Evolutionary conservation across 768 basidiomycete species (phyloP).

Genomic region (Xanthoconium purpureum): DNA sequence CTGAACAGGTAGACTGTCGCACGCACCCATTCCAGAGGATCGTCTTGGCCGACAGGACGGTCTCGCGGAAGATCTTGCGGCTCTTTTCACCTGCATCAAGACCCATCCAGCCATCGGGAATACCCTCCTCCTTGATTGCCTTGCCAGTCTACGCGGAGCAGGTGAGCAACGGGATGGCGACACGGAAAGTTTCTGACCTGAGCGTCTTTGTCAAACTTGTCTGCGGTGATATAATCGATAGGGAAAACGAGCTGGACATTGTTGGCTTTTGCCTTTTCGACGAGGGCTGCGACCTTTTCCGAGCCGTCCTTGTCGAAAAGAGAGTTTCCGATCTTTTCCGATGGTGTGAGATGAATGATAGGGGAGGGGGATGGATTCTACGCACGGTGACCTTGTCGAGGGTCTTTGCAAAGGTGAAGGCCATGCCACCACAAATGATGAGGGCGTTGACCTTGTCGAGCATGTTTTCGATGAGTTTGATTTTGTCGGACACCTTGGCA

Average conservation of each 20-base stretch:
- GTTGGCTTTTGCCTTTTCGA: conserved; percentile 91
- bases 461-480: conserved; percentile 98
- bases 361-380: neutral
- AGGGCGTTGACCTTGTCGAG: conserved; percentile 96
- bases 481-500: conserved; percentile 99
- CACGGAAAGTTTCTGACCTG: conserved; percentile 43
- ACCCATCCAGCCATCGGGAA: conserved; percentile 93
- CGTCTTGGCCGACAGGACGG: conserved; percentile 87
- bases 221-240: conserved; percentile 88
- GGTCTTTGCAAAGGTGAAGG: conserved; percentile 98
- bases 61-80: conserved; percentile 69
- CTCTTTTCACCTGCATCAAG: conserved; percentile 90
- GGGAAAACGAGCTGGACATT: conserved; percentile 95
- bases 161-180: conserved; percentile 2
- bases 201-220: conserved; percentile 94
- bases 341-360: conserved; percentile 1
- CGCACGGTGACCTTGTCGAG: conserved; percentile 72
- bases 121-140: conserved; percentile 82
- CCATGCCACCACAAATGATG: conserved; percentile 98
- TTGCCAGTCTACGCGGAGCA: conserved; percentile 49
- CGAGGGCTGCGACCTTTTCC: conserved; percentile 75
- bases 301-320: conserved; percentile 90
- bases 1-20: neutral
- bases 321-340: conserved; percentile 78
- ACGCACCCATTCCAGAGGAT: conserved; percentile 94